A percentile compares a stretch with the other conserved stretches of the same genome.
phyloP scores from a whole-genome alignment of 2,329 filamentous ascomycete genomes.

The Sphaerulina musiva region DNA sequence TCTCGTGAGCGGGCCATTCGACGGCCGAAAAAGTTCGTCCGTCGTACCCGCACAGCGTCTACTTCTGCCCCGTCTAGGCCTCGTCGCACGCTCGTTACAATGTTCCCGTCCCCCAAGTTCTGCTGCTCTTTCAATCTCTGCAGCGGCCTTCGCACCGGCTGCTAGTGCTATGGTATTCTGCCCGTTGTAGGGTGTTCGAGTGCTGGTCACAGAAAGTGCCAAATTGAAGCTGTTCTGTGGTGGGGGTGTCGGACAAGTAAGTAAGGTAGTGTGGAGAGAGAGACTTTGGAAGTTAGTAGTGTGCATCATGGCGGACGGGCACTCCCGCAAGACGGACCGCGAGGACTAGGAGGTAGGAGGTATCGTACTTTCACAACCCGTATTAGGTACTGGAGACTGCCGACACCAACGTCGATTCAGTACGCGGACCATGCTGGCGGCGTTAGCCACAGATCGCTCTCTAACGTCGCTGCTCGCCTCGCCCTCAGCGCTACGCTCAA shows the following conservation, averaged over 20 bases:
- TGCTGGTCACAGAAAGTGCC: neutral
- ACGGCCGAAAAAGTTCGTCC: constrained; percentile 12
- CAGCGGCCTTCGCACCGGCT: neutral
- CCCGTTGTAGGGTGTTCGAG: neutral
- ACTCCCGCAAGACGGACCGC: too few species aligned
- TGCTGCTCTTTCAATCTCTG: neutral
- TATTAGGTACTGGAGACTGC: too few species aligned
- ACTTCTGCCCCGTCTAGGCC: neutral
- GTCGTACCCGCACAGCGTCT: constrained; percentile 9
- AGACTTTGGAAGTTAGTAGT: too few species aligned
- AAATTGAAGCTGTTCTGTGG: neutral
- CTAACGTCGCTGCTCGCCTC: constrained; percentile 14
- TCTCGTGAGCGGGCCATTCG: constrained; percentile 25
- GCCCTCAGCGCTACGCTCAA: constrained; percentile 17
- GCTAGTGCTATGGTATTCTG: neutral
- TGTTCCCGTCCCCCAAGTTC: neutral
- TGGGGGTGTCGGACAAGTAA: neutral
- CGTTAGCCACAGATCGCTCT: neutral
- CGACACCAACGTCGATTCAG: too few species aligned
- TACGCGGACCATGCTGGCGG: too few species aligned
- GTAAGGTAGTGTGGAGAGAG: too few species aligned
- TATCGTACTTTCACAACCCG: too few species aligned
- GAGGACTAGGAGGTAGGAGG: too few species aligned
- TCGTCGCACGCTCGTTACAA: neutral
- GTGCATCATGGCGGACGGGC: too few species aligned